Evolutionary conservation across 2,329 filamentous ascomycete species (phyloP), one percentile per base, ranked within the genome.

Genomic region (Aspergillus candidus): DNA sequence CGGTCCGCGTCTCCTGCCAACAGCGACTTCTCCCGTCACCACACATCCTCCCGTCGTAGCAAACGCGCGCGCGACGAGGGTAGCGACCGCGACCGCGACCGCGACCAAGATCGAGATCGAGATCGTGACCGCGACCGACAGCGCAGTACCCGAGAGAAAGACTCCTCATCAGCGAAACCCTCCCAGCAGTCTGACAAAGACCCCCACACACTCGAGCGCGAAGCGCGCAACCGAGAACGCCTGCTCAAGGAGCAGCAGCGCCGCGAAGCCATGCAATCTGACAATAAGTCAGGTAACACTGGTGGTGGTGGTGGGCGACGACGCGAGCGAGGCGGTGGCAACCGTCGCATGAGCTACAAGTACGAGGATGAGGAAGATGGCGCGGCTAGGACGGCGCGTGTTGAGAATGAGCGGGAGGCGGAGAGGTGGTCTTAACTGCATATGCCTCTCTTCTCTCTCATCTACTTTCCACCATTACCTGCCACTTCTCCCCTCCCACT

Each of bases 141-240:
- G 6, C 22, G 22, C 22, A 10, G 2, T 7, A 27, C 22, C 22
- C 22, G 22, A 27, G 22, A 27, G 8, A 27, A 49, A 51, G 22
- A 35, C 38, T 15, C 41, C 43, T 31, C 51, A 6, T 47, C 48
- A 3, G 38, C 52, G 6, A 55, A 51, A 14, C 39, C 49, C 4
- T 35, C 56, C 4, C 58, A 59, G 10, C 22, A 27, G 17, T 53
- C 59, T 1, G 63, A 69, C 30, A 70, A 88, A 82, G 80, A 90
- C 77, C 55, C 80, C 72, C 59, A 88, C 59, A 88, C 85, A 33
- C 76, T 84, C 41, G 86, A 91, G 62, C 88, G 87, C 54, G 83
- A 84, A 48, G 74, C 78, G 41, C 72, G 88, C 52, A 71, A 73
- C 36, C 63, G 68, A 11, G 86, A 91, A 64, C 72, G 78, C 6